These are phyloP conservation scores for Lepiota brunneoincarnata DNA, from an alignment of 768 basidiomycete genomes.

Conservation along the genomic window DNA sequence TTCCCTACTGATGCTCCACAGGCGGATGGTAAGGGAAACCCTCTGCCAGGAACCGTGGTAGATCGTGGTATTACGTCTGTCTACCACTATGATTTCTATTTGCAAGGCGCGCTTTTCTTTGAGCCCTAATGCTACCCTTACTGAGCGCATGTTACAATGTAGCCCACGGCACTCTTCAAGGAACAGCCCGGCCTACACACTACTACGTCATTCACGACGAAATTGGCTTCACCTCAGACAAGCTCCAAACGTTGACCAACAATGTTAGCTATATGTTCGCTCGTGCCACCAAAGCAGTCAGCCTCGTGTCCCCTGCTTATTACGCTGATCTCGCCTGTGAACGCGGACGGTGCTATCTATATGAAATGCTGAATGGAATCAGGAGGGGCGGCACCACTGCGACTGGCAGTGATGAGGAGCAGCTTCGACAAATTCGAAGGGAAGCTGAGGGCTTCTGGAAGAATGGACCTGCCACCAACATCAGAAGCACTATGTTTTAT, in stretches of 20 bases:
- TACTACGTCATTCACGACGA: constrained; percentile 85
- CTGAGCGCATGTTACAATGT: background rate
- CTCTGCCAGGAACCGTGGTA: constrained; percentile 76
- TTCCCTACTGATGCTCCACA: constrained; percentile 53
- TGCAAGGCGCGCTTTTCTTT: constrained; percentile 45
- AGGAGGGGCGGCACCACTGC: constrained; percentile 6
- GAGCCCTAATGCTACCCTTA: background rate
- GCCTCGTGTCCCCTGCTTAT: constrained; percentile 77
- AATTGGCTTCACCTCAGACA: constrained; percentile 64
- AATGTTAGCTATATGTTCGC: constrained; percentile 76
- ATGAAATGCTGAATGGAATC: constrained; percentile 63
- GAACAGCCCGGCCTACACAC: constrained; percentile 72
- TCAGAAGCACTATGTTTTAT: constrained; percentile 79
- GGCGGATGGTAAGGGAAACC: constrained; percentile 69
- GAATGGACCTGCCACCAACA: constrained; percentile 44
- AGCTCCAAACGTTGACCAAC: constrained; percentile 70
- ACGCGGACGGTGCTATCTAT: constrained; percentile 69
- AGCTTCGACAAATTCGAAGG: constrained; percentile 44
- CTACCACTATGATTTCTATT: constrained; percentile 64
- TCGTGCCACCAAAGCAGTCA: constrained; percentile 85
- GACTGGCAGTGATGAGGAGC: constrained; percentile 39
- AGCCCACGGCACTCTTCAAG: constrained; percentile 77
- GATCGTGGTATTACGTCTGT: constrained; percentile 74
- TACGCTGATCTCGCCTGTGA: constrained; percentile 73
- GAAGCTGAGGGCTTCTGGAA: constrained; percentile 60